Percentiles rank a stretch among this genome's conserved stretches.
These are phyloP conservation scores for Hydnomerulius pinastri DNA, from an alignment of 768 basidiomycete species.

Conservation along the genomic window DNA sequence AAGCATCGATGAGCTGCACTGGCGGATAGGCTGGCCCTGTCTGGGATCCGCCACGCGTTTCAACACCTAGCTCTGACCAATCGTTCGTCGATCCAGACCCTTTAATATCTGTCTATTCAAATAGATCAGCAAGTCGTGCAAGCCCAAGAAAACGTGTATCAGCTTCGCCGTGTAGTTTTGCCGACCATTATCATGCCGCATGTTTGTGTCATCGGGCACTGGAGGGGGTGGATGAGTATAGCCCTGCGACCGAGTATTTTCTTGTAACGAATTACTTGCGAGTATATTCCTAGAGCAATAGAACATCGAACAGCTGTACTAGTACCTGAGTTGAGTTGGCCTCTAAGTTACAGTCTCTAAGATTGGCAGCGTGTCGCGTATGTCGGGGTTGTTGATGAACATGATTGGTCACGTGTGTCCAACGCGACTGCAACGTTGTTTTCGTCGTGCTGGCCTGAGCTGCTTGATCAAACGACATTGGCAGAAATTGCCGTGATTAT, in stretches of 20 bases:
- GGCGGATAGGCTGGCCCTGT: neutral
- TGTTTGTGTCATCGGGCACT: neutral
- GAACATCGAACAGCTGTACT: neutral
- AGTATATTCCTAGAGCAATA: neutral
- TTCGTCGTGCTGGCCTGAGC: neutral
- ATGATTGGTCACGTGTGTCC: constrained; percentile 28
- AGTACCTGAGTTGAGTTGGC: neutral
- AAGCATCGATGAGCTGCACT: constrained; percentile 4
- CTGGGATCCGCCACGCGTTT: neutral
- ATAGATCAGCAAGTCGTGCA: neutral
- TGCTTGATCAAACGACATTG: constrained; percentile 18
- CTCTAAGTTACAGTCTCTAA: too few species aligned
- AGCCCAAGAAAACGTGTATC: neutral
- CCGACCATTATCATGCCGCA: neutral
- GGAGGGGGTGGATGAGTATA: neutral
- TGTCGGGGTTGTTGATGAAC: neutral
- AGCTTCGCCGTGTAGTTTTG: neutral
- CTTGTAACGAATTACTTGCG: neutral
- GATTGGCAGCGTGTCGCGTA: neutral
- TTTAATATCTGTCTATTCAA: too few species aligned
- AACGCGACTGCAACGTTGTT: constrained; percentile 32
- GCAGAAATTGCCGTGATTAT: neutral
- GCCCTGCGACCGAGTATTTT: neutral
- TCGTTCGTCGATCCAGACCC: neutral
- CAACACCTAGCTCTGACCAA: neutral